Base-by-base conservation (phyloP, 2,329 filamentous ascomycete species). In the Gliomastix tumulicola region DNA sequence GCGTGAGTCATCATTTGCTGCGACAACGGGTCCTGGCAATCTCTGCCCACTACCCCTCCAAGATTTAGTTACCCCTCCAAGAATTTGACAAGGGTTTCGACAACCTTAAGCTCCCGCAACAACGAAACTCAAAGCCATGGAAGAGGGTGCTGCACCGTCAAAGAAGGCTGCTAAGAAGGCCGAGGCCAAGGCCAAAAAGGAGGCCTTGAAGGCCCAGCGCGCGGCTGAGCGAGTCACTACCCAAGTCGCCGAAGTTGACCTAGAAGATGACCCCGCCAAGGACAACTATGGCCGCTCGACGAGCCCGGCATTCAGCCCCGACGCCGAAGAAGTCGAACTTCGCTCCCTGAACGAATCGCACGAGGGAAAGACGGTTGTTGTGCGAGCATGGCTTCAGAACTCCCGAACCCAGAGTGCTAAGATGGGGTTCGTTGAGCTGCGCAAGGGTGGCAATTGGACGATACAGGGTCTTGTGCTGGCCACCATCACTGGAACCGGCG, bases 81-180 rank as follows among this genome's bases (percentile, higher is more conserved):
- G 32, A 34, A 20, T 34, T 34, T n/a, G 17, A 34, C 12, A 19
- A 19, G 17, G 9, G 16, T 21, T 16, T 21, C 12, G 16, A 10
- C 32, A 9, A 34, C 12, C 13, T 21, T 34, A 15, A 21, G 20
- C 21, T n/a, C 32, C 15, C 18, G 15, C 32, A 28, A 34, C 32
- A 12, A 19, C 32, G 27, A 15, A 12, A 13, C 21, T 19, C 17
- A 34, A 34, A 19, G 21, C 12, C 17, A 34, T 34, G 32, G 44
- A 34, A 6, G 46, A 34, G 4, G 42, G 39, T 21, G 48, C 48
- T 21, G 44, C 65, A 12, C 69, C 74, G 30, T 87, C 82, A 42
- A 89, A 94, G 67, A 89, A 82, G 62, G 87, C 80, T 13, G 66
- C 83, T 45, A 94, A 94, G 69, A 94, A 94, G 69, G 81, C 84